Evolutionary conservation across 192 early-diverging fungal species (phyloP), one percentile per base, ranked within the genome.

Genomic region (Entomortierella beljakovae): DNA sequence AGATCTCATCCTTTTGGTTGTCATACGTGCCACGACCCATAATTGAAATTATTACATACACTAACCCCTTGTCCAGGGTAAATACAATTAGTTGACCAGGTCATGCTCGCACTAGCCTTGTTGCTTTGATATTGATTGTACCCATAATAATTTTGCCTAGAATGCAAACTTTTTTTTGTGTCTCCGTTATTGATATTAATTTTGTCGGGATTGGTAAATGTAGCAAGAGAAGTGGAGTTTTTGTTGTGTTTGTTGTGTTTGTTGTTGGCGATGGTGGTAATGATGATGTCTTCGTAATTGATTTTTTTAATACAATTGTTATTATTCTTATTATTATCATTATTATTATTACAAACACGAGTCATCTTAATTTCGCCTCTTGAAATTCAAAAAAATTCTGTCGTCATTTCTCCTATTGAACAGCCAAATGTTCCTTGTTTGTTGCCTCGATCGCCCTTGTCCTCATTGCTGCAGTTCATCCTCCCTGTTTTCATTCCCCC

Each of bases 11-110:
- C 13, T 25, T 53, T 13, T 26, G 18, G 46, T 32, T 52, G 34
- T 64, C 50, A 53, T 64, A 26, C 61, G 61, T 64, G 61, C 28
- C 20, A 52, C 61, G 38, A 60, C 37, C 40, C 4, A 40, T 40
- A 13, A 9, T 40, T 40, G n/a, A n/a, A n/a, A n/a, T 40, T 13
- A 40, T 9, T 40, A 13, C 13, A 6, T 40, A 6, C 37, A 6
- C 37, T 40, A 13, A 40, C 6, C 13, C 37, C 37, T 13, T 40
- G 37, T 40, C 13, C 7, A 40, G 37, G 37, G 37, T 9, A 13
- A 40, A 13, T 9, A 13, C 13, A 40, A 40, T 40, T 40, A 40
- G 13, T 13, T 40, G 37, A n/a, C n/a, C n/a, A n/a, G n/a, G n/a
- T n/a, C n/a, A n/a, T n/a, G n/a, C n/a, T n/a, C n/a, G n/a, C n/a